Conservation (phyloP, 371 early-diverging fungal species). For the Mucor circinelloides region DNA sequence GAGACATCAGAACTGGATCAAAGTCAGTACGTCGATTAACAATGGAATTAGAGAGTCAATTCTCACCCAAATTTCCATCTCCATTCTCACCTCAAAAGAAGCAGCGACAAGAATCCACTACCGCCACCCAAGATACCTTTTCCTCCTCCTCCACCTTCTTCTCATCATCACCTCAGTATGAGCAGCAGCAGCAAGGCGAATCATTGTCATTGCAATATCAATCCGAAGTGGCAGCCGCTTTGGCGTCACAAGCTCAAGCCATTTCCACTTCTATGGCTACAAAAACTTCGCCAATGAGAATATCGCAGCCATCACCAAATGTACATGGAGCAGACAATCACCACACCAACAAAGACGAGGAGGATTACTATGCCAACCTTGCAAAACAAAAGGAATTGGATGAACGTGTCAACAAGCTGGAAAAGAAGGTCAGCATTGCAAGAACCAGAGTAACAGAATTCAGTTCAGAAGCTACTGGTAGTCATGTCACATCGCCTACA, state of each 20-base stretch:
- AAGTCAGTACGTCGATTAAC: slow-evolving; percentile 17
- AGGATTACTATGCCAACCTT: not conserved
- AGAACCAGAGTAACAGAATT: not conserved
- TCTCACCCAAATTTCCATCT: not conserved
- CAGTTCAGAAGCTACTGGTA: not conserved
- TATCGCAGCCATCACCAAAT: not conserved
- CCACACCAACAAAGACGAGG: not conserved
- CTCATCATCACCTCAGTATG: not conserved
- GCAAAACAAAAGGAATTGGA: not conserved
- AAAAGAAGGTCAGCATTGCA: not conserved
- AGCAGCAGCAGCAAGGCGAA: not conserved
- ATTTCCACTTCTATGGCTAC: not conserved
- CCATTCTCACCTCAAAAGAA: not conserved
- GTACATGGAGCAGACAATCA: not conserved
- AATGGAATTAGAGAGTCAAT: slow-evolving; percentile 4
- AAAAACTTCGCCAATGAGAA: not conserved
- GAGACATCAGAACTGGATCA: slow-evolving; percentile 4
- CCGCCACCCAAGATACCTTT: not conserved
- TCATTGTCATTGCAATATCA: not conserved
- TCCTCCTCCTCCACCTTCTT: no score
- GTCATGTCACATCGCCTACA: not conserved
- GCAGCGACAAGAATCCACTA: not conserved
- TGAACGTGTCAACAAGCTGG: not conserved
- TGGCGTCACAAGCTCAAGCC: not conserved
- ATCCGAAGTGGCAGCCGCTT: not conserved